phyloP scores from a whole-genome alignment of 140 eudicot genomes.

The Erigeron philadelphicus region DNA sequence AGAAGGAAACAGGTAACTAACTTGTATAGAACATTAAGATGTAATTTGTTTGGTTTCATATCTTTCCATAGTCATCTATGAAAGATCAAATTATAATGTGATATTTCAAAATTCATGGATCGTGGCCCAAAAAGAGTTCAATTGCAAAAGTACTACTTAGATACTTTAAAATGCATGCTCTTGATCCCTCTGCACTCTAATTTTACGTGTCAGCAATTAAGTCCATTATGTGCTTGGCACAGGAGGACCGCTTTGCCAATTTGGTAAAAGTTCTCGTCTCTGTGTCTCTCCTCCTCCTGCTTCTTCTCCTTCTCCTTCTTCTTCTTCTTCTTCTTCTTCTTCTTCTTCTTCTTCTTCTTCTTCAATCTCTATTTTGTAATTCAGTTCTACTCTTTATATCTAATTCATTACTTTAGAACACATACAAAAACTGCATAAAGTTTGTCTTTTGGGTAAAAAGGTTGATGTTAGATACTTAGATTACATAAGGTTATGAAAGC shows the following conservation, averaged over 20 bases:
- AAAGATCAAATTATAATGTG: not conserved
- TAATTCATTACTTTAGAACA: not conserved
- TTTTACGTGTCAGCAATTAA: not conserved
- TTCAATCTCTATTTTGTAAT: not conserved
- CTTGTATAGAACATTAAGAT: not conserved
- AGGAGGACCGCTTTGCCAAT: not conserved
- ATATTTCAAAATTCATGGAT: not conserved
- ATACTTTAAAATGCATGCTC: not conserved
- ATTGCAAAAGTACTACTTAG: too few species aligned
- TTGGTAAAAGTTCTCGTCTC: not conserved
- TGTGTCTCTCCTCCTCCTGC: not conserved
- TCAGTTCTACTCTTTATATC: not conserved
- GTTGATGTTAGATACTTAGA: too few species aligned
- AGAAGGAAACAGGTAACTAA: slow-evolving; percentile 50
- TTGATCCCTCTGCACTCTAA: not conserved
- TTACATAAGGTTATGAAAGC: not conserved
- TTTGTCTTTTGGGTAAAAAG: too few species aligned
- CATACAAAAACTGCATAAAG: not conserved
- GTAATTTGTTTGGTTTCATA: not conserved
- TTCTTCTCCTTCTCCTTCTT: not conserved
- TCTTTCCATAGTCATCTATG: not conserved
- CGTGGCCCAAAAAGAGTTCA: not conserved
- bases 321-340: not conserved
- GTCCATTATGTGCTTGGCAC: not conserved
- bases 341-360: not conserved